Evolutionary conservation across 371 early-diverging fungal species (phyloP), one percentile per base, ranked within the genome.

Genomic region (Lichtheimia ornata): DNA sequence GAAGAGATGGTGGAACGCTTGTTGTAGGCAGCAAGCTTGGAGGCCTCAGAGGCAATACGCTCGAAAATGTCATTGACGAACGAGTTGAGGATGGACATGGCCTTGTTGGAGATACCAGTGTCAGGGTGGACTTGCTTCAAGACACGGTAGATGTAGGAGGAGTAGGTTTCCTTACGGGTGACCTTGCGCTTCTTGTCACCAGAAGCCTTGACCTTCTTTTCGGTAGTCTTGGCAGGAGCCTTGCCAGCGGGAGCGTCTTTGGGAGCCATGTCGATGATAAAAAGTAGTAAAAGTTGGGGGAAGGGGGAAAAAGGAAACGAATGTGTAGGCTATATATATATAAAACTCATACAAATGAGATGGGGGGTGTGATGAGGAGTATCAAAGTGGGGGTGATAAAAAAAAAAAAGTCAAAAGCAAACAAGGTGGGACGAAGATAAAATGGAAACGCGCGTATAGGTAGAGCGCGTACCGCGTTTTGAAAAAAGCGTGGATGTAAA

Each of bases 51-150:
- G 62, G 88, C 90, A 63, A 95, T 91, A 41, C 95, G 93, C 79
- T 94, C 95, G 73, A 96, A 97, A 82, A 97, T 95, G 74, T 97
- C 97, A 83, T 93, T 91, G 74, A 97, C 96, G 74, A 97, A 97
- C 50, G 95, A 95, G 95, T 97, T 96, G 81, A 97, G 84, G 83
- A 97, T 96, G 64, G 92, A 91, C 97, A 97, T 97, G 86, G 96
- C 96, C 90, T 95, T 95, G 94, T 94, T 94, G 83, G 95, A 94
- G 85, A 97, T 94, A 84, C 96, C 96, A 63, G 93, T 93, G 74
- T 96, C 94, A 72, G 94, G 94, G 87, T 94, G 94, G 61, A 93
- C 93, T 78, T 94, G 95, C 83, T 91, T 91, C 72, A 94, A 78
- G 65, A 93, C 94, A 84, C 91, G 91, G 89, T 92, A 94, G 83